Evolutionary conservation across 345 rosid genomes (phyloP).

Genomic region (Hirschfeldia incana): DNA sequence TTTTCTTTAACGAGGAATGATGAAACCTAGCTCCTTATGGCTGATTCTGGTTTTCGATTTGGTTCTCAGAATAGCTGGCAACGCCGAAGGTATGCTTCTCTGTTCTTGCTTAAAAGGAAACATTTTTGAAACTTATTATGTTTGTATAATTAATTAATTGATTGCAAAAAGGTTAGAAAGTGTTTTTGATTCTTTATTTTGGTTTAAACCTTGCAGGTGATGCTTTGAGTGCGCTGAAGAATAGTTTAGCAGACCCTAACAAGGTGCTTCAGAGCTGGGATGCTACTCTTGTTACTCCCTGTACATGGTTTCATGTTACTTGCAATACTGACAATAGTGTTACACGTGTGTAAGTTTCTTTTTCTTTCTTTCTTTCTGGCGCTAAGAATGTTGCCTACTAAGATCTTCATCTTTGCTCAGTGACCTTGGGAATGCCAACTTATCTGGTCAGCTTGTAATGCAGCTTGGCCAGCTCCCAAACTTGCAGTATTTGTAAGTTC

Average conservation of each 20-base stretch:
- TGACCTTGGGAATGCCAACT: conserved; percentile 48
- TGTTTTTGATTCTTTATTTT: background rate
- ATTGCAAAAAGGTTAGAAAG: background rate
- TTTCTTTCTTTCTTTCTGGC: background rate
- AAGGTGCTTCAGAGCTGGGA: conserved; percentile 94
- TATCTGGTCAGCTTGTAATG: conserved; percentile 46
- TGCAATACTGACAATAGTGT: conserved; percentile 83
- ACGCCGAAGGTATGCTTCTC: conserved; percentile 63
- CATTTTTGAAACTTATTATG: too few relatives aligned
- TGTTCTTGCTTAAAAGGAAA: too few relatives aligned
- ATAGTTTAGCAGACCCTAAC: conserved; percentile 69
- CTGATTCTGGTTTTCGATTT: conserved; percentile 49
- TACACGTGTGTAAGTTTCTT: conserved; percentile 78
- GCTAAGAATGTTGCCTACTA: conserved; percentile 11
- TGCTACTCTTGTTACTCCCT: conserved; percentile 83
- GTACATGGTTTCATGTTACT: conserved; percentile 94
- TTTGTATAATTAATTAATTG: background rate
- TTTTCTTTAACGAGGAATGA: conserved; percentile 20
- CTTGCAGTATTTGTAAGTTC: conserved; percentile 92
- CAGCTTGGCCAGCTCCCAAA: conserved; percentile 56
- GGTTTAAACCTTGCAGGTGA: conserved; percentile 53
- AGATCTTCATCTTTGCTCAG: conserved; percentile 30
- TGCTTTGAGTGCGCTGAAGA: conserved; percentile 75
- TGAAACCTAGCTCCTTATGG: conserved; percentile 47
- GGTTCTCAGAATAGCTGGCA: conserved; percentile 53